Evolutionary conservation across 2,329 filamentous ascomycete genomes (phyloP).

Genomic region (Penicillium sp.): DNA sequence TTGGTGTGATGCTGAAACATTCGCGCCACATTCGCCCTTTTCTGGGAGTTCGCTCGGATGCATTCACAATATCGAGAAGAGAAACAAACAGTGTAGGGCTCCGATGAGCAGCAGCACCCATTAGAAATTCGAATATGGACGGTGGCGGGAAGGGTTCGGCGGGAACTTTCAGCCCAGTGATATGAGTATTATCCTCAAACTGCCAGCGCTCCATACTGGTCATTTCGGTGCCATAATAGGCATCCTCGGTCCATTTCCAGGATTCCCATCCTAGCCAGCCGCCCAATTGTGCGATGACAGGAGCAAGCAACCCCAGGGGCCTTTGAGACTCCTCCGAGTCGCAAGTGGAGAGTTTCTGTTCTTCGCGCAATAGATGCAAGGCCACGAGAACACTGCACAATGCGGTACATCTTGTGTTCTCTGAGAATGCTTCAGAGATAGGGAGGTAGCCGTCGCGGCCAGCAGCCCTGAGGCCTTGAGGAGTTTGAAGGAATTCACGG

Average conservation of each 20-base stretch:
- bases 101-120: constrained; percentile 41
- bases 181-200: constrained; percentile 56
- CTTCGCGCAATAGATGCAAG: constrained; percentile 84
- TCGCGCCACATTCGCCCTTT: constrained; percentile 38
- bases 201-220: constrained; percentile 54
- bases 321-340: constrained; percentile 50
- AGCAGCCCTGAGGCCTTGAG: constrained; percentile 57
- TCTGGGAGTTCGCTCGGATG: constrained; percentile 27
- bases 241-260: constrained; percentile 56
- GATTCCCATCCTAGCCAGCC: constrained; percentile 74
- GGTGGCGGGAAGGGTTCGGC: constrained; percentile 57
- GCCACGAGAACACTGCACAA: constrained; percentile 69
- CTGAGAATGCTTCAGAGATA: constrained; percentile 55
- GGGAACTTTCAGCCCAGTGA: constrained; percentile 47
- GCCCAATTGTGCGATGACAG: constrained; percentile 75
- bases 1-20: constrained; percentile 53
- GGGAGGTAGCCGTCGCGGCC: constrained; percentile 64
- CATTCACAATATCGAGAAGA: constrained; percentile 50
- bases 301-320: constrained; percentile 58
- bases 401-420: constrained; percentile 61
- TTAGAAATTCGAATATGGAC: constrained; percentile 59
- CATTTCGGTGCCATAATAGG: constrained; percentile 63
- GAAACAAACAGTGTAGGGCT: constrained; percentile 48
- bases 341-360: constrained; percentile 74
- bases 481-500: constrained; percentile 63